Evolutionary conservation across 2,329 filamentous ascomycete genomes (phyloP), one percentile per base, ranked within the genome.

Genomic region (Alternaria arbusti): DNA sequence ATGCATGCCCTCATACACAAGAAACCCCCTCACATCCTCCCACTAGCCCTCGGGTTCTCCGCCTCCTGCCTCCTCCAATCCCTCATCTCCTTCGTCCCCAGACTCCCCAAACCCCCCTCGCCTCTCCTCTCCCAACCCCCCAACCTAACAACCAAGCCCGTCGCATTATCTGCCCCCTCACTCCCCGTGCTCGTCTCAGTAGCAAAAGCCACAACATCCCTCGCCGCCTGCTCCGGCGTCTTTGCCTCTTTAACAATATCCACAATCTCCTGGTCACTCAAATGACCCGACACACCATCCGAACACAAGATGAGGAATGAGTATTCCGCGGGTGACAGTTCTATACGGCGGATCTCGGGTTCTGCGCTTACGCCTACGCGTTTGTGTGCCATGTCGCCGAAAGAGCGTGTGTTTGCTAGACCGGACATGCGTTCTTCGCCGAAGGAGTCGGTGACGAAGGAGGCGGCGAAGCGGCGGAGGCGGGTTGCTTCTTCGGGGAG

Each of bases 361-460:
- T 99, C 96, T 2, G 96, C 96, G 5, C 91, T 94, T 12, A 99
- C 95, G 26, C 96, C 96, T 56, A 98, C 90, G 57, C 95, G 91
- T 82, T 99, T 99, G 61, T 90, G 92, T 32, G 87, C 87, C 82
- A 97, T 93, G 82, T 99, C 96, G 25, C 96, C 96, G 77, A 99
- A 98, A 5, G 96, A 87, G 28, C 96, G 91, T 30, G 93, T 96
- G 82, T 99, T 99, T 70, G 96, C 96, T 0, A 99, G 86, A 0
- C 96, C 95, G 13, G 90, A 90, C 80, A 99, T 96, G 70, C 96
- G 93, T 81, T 98, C 94, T 82, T 99, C 96, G 75, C 96, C 96
- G 79, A 99, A 99, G 32, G 93, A 96, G 81, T 99, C 96, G 0
- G 95, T 96, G 17, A 97, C 91, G 77, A 98, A 95, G 3, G 91